Evolutionary conservation across 2,329 filamentous ascomycete genomes (phyloP).

Genomic region (Curvularia spicifera): DNA sequence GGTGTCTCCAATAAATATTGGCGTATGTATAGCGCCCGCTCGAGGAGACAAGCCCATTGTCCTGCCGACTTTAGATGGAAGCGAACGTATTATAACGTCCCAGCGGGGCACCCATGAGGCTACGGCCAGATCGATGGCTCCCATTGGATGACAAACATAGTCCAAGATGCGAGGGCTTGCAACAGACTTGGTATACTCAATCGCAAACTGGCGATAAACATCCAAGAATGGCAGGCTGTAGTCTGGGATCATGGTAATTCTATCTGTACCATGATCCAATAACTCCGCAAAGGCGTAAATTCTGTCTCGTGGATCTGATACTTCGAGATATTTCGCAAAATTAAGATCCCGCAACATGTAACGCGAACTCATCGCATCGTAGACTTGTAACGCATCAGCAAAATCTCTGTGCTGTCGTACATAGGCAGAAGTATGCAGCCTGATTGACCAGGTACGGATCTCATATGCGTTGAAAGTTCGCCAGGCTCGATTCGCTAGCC

Average conservation of each 20-base stretch:
- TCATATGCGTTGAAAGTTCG: background rate
- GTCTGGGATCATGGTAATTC: background rate
- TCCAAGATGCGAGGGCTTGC: background rate
- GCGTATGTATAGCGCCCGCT: background rate
- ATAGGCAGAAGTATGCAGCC: background rate
- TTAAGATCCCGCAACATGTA: background rate
- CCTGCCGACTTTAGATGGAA: background rate
- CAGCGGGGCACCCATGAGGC: background rate
- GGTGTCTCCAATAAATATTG: background rate
- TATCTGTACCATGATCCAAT: background rate
- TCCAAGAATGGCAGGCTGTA: background rate
- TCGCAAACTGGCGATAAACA: background rate
- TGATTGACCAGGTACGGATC: background rate
- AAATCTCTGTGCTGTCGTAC: background rate
- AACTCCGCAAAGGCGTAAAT: background rate
- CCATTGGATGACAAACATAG: background rate
- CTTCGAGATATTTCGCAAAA: background rate
- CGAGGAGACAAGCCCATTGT: background rate
- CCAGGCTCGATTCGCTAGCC: background rate
- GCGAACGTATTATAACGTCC: background rate
- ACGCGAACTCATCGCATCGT: background rate
- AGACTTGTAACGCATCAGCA: background rate
- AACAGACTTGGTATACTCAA: background rate
- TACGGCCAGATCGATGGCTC: background rate
- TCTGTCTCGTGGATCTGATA: background rate